Evolutionary conservation across 2,329 filamentous ascomycete species (phyloP).

Genomic region (Ambrosiella beaveri): DNA sequence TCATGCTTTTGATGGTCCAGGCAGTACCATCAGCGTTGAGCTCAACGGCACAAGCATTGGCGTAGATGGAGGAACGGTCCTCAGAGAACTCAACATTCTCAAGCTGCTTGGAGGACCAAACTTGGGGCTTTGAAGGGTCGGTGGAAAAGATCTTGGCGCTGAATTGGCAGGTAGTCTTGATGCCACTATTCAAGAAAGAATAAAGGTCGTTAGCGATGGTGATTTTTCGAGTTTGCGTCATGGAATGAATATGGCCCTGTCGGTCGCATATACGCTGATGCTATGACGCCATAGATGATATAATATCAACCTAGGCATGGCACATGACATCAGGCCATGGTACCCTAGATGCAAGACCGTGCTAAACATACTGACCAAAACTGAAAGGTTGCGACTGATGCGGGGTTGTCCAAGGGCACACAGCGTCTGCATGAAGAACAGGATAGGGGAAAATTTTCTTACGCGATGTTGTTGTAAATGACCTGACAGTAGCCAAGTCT

Average conservation of each 20-base stretch:
- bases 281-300: slow-evolving; percentile 1
- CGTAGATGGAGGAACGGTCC: slow-evolving; percentile 67
- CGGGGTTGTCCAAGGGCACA: background rate
- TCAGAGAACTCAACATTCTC: slow-evolving; percentile 69
- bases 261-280: background rate
- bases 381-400: background rate
- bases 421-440: background rate
- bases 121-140: slow-evolving; percentile 50
- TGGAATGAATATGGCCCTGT: background rate
- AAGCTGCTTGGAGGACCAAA: slow-evolving; percentile 74
- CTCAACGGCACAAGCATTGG: slow-evolving; percentile 68
- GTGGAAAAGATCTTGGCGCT: slow-evolving; percentile 81
- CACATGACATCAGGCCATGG: background rate
- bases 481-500: slow-evolving; percentile 67
- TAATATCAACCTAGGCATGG: background rate
- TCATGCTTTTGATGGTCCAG: slow-evolving; percentile 82
- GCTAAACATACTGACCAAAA: background rate
- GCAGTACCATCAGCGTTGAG: slow-evolving; percentile 67
- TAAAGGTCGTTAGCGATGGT: background rate
- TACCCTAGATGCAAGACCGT: background rate
- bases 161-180: slow-evolving; percentile 84
- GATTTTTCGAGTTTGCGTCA: background rate
- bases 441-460: slow-evolving; percentile 23
- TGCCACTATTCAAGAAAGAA: slow-evolving; percentile 40
- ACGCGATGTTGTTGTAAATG: slow-evolving; percentile 97